Evolutionary conservation across 2,329 filamentous ascomycete genomes (phyloP).

Genomic region (Knoxdaviesia capensis): DNA sequence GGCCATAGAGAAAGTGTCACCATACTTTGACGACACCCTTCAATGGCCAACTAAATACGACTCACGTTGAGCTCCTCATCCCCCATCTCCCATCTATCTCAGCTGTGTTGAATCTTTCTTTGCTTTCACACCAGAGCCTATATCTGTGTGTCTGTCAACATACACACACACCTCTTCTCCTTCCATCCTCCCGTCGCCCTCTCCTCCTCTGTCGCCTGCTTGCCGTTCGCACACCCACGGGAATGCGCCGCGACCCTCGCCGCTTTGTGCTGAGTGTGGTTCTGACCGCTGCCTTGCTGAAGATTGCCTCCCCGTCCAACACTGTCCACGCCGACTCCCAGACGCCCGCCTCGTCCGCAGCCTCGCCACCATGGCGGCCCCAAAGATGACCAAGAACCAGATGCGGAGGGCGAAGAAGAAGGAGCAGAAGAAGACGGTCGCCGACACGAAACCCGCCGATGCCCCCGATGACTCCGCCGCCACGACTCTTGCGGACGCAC

Average conservation of each 20-base stretch:
- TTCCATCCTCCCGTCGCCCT: slow-evolving; percentile 1
- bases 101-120: no score
- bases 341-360: slow-evolving; percentile 4
- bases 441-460: neutral
- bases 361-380: slow-evolving; percentile 31
- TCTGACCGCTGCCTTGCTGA: slow-evolving; percentile 14
- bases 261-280: slow-evolving; percentile 14
- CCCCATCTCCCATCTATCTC: no score
- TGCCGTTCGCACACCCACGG: slow-evolving; percentile 1
- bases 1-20: no score
- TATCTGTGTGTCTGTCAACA: no score
- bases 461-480: neutral
- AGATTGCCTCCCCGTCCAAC: slow-evolving; percentile 1
- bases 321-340: slow-evolving; percentile 13
- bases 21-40: no score
- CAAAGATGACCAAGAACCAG: slow-evolving; percentile 85
- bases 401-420: slow-evolving; percentile 87
- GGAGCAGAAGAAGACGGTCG: slow-evolving; percentile 50
- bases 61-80: no score
- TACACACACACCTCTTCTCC: no score
- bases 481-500: slow-evolving; percentile 3
- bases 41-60: no score
- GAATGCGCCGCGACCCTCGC: slow-evolving; percentile 14
- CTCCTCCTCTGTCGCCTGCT: neutral
- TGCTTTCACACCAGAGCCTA: no score